Conservation (phyloP, 1,284 basidiomycete genomes). For the Phaffia rhodozyma region DNA sequence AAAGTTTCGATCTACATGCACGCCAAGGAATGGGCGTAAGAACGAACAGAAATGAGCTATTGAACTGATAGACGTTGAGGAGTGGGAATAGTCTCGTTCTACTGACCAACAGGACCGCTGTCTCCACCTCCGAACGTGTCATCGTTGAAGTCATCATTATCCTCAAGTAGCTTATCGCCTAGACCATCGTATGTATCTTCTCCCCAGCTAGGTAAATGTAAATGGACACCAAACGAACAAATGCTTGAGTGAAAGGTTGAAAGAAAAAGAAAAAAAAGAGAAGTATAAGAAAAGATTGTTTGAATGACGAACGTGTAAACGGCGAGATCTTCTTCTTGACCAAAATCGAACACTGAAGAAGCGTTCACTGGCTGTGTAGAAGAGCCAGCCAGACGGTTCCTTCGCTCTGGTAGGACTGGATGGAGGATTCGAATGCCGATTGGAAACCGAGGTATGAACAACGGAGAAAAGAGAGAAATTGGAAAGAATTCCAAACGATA, state of each 20-base stretch:
- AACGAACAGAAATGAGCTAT: not conserved
- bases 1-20: constrained; percentile 68
- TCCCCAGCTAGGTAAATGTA: constrained; percentile 45
- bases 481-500: not conserved
- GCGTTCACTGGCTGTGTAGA: not conserved
- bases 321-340: constrained; percentile 57
- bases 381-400: not conserved
- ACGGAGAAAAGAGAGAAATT: not conserved
- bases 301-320: constrained; percentile 34
- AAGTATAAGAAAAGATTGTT: not conserved
- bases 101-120: constrained; percentile 48
- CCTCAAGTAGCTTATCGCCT: constrained; percentile 74
- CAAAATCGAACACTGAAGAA: constrained; percentile 18
- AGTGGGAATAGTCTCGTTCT: not conserved
- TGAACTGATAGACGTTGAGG: not conserved
- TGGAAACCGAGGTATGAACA: not conserved
- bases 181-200: constrained; percentile 82
- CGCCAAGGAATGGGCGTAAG: not conserved
- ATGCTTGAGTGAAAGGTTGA: constrained; percentile 39
- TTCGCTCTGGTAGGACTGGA: constrained; percentile 17
- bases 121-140: constrained; percentile 76
- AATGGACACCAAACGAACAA: not conserved
- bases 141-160: constrained; percentile 81
- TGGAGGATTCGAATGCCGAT: too few relatives aligned
- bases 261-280: constrained; percentile 37